Evolutionary conservation across 768 basidiomycete genomes (phyloP), one percentile per base, ranked within the genome.

Genomic region (Hypholoma sublateritium): DNA sequence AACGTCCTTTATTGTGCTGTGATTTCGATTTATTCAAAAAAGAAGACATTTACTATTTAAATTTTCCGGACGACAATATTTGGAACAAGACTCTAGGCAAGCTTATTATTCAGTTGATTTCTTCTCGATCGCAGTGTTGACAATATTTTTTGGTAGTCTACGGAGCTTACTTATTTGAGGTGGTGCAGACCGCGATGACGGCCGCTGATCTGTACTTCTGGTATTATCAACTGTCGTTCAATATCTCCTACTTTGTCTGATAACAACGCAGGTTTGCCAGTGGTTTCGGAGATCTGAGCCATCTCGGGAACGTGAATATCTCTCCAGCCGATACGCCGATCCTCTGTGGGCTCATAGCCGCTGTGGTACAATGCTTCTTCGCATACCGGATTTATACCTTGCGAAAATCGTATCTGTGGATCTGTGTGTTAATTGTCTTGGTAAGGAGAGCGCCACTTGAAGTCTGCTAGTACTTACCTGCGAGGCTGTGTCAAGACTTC

Each of bases 311-410:
- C n/a, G 56, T 57, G 14, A 51, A 57, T 19, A 36, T 52, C 8
- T 34, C 49, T 16, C 56, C 56, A 16, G 50, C 22, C 13, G 56
- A 57, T 32, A 57, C 56, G 5, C 56, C 56, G 4, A 51, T 65
- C 12, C 48, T 67, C 1, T 62, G 64, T 16, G 62, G 62, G 0
- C 56, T 63, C 9, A 67, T 56, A 25, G 63, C 65, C 9, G 59
- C 47, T 0, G 46, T 65, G 13, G 67, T 65, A 11, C 67, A 68
- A 36, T 49, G 35, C 9, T 68, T 61, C 56, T 68, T 63, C 50
- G 60, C 60, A 1, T 62, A 63, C 50, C 58, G 67, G 14, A 60
- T 68, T 25, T 64, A 54, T 14, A 53, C 52, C 1, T 39, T 60
- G 5, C 34, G 56, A 3, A 48, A 16, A 37, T 53, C 59, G 14